Base-by-base conservation (phyloP, 2,329 filamentous ascomycete genomes). In the Paramyrothecium roridum region DNA sequence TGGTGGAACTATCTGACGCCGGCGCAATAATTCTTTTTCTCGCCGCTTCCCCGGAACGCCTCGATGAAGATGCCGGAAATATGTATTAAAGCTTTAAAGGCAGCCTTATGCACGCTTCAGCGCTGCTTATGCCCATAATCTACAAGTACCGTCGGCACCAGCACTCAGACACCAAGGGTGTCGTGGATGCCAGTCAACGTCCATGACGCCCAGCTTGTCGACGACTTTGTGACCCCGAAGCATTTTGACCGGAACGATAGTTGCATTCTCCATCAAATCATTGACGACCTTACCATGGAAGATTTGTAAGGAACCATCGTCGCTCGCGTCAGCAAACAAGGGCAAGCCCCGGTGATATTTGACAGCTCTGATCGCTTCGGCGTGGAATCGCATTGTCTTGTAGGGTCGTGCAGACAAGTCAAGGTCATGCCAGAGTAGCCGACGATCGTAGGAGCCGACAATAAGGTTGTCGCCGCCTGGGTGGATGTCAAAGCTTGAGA, bases 281-380 rank as follows among this genome's bases (percentile, higher is more conserved):
- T 87, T 91, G 30, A 96, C 92, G 26, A 98, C 93, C 74, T 93
- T 96, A 55, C 92, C 93, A 70, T 98, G 93, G 84, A 98, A 98
- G 53, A 99, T 90, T 72, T 99, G 95, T 61, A 98, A 76, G 20
- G 88, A 91, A 26, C 95, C 95, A 71, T 99, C 95, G 70, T 99
- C 96, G 70, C 90, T 95, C 20, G 91, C 92, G 70, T 98, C 93
- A 1, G 93, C 95, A 67, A 99, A 98, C 37, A 99, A 80, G 19
- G 95, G 93, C 46, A 82, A 84, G 57, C 86, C 85, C 56, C 87
- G 86, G 74, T 99, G 96, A 74, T 90, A 99, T 63, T 85, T 87
- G 54, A 97, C 95, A 13, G 88, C 86, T 50, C 96, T 85, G 66
- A 99, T 96, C 48, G 95, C 95, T 73, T 96, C 90, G 58, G 85